A percentile compares a stretch with the other conserved stretches of the same genome.
These are phyloP conservation scores for Aspergillus pseudoglaucus DNA, from an alignment of 2,329 filamentous ascomycete species.

Conservation along the genomic window DNA sequence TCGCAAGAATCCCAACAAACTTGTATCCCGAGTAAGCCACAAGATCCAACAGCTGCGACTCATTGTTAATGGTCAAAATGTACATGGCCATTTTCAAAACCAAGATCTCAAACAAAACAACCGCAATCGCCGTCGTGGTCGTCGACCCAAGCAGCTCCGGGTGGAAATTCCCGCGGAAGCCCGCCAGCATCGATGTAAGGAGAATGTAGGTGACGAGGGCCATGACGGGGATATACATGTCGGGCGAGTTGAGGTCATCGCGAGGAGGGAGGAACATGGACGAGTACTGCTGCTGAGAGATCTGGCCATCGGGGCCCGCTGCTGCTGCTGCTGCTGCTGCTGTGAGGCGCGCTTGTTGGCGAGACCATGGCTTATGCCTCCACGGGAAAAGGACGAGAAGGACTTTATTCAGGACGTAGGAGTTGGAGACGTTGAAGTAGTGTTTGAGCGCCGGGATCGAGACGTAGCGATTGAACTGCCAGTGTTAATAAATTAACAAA, in stretches of 20 bases:
- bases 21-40: conserved; percentile 98
- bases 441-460: conserved; percentile 91
- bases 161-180: conserved; percentile 83
- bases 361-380: conserved; percentile 95
- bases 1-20: conserved; percentile 93
- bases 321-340: conserved; percentile 24
- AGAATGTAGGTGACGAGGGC: conserved; percentile 96
- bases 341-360: conserved; percentile 63
- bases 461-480: conserved; percentile 70
- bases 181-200: conserved; percentile 81
- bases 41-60: conserved; percentile 85
- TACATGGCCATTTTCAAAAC: conserved; percentile 89
- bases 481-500: too few species aligned
- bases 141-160: conserved; percentile 89
- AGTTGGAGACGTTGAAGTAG: conserved; percentile 99
- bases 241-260: conserved; percentile 93
- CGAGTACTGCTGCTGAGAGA: conserved; percentile 50
- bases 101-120: conserved; percentile 83
- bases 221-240: conserved; percentile 99
- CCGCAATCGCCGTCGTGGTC: conserved; percentile 72
- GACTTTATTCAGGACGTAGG: conserved; percentile 89
- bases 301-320: conserved; percentile 54
- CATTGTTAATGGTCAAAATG: conserved; percentile 85
- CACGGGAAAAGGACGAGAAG: conserved; percentile 93
- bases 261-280: conserved; percentile 74